These are phyloP conservation scores for Neurospora sp. DNA, from an alignment of 2,329 filamentous ascomycete species.

Conservation along the genomic window DNA sequence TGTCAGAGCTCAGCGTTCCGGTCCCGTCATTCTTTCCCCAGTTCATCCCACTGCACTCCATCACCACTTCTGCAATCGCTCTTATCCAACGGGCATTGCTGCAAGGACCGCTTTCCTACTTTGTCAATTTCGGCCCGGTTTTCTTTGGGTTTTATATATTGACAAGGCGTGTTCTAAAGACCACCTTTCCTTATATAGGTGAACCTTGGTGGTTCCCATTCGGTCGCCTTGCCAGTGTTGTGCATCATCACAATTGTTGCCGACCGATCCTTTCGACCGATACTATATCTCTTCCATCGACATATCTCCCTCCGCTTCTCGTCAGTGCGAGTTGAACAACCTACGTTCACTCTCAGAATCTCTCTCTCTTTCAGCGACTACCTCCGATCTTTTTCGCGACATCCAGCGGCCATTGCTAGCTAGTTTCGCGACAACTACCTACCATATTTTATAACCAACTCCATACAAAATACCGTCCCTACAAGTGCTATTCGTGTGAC, in stretches of 20 bases:
- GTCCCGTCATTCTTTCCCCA: background rate
- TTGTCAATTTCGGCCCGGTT: background rate
- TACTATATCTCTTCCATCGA: background rate
- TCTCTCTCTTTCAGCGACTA: background rate
- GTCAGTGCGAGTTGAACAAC: background rate
- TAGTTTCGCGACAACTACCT: background rate
- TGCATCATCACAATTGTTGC: background rate
- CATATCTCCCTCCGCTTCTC: background rate
- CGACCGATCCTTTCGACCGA: background rate
- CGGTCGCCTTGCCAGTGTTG: background rate
- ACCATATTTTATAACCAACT: background rate
- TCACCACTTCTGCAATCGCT: background rate
- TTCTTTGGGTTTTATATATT: background rate
- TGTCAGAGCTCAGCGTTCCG: background rate
- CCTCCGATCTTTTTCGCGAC: background rate
- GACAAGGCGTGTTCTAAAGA: background rate
- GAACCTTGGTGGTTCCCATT: background rate
- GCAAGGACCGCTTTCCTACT: background rate
- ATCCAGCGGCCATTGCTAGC: background rate
- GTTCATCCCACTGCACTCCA: background rate
- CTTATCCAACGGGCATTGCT: background rate
- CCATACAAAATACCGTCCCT: background rate
- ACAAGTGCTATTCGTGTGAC: conserved; percentile 1
- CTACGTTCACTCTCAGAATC: background rate
- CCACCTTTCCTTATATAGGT: background rate